Conservation (phyloP, 176 grass and related monocot genomes). For the Lolium rigidum region DNA sequence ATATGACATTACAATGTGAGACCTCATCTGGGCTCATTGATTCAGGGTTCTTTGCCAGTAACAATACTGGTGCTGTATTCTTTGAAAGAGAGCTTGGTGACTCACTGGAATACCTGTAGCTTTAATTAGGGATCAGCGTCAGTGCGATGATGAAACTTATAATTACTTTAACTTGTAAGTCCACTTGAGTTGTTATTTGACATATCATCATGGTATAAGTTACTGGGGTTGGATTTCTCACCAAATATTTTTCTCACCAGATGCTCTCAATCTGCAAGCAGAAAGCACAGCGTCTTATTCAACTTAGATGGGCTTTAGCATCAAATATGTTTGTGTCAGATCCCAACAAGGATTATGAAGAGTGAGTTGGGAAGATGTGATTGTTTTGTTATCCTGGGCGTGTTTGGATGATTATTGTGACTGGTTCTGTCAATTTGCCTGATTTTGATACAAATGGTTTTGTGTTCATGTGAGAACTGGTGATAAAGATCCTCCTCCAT, state of each 20-base stretch:
- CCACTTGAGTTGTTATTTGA: constrained; percentile 37
- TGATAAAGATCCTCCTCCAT: neutral
- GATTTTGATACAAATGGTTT: constrained; percentile 5
- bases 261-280: constrained; percentile 35
- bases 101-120: constrained; percentile 29
- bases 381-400: neutral
- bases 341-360: constrained; percentile 13
- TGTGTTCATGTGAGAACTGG: neutral
- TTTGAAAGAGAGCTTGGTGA: constrained; percentile 41
- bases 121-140: constrained; percentile 36
- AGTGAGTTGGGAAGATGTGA: constrained; percentile 21
- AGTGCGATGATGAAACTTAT: neutral
- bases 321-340: neutral
- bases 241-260: constrained; percentile 33
- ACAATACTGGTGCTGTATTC: constrained; percentile 34
- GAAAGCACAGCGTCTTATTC: constrained; percentile 16
- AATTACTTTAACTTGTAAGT: constrained; percentile 38
- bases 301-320: constrained; percentile 29
- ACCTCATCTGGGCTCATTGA: constrained; percentile 35
- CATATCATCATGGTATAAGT: constrained; percentile 19
- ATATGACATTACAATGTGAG: constrained; percentile 19
- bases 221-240: neutral
- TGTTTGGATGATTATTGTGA: neutral
- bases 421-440: neutral
- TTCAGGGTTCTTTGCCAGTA: constrained; percentile 47